phyloP scores from a whole-genome alignment of 2,329 filamentous ascomycete species.

The Xylariaceae sp. region DNA sequence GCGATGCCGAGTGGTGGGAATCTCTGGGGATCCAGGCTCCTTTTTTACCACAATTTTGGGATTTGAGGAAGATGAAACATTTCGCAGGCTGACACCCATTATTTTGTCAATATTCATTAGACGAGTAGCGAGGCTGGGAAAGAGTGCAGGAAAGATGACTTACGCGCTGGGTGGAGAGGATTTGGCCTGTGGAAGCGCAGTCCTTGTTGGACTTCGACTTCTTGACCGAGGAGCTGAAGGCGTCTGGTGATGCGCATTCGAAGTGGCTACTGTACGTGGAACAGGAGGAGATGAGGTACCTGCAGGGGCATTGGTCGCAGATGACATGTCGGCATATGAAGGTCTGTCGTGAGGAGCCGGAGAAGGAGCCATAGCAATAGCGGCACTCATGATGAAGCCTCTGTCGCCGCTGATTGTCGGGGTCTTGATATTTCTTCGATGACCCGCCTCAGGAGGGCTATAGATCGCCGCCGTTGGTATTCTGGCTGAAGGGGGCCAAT shows the following conservation, averaged over 20 bases:
- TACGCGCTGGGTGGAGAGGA: conserved; percentile 59
- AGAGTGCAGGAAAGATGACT: conserved; percentile 30
- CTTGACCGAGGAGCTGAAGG: conserved; percentile 43
- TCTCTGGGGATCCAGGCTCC: conserved; percentile 83
- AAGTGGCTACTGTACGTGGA: conserved; percentile 38
- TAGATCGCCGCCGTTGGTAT: conserved; percentile 12
- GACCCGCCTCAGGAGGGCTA: no score
- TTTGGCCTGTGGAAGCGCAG: conserved; percentile 36
- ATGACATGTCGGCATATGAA: conserved; percentile 49
- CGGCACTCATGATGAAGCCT: conserved; percentile 57
- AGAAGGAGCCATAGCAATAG: conserved; percentile 65
- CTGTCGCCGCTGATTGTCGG: conserved; percentile 20
- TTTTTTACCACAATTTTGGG: conserved; percentile 95
- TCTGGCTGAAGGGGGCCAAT: conserved; percentile 28
- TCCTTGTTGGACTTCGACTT: conserved; percentile 51
- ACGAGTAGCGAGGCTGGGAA: not conserved
- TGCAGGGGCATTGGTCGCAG: conserved; percentile 36
- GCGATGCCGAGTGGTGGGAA: conserved; percentile 68
- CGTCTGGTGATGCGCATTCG: conserved; percentile 21
- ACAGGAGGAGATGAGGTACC: conserved; percentile 41
- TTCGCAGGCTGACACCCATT: conserved; percentile 38
- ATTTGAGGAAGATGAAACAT: conserved; percentile 42
- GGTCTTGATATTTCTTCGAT: no score
- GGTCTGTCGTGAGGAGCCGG: conserved; percentile 63
- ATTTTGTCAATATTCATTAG: conserved; percentile 16